A percentile compares a stretch with the other conserved stretches of the same genome.
Conservation (phyloP, 2,329 filamentous ascomycete species). For the Penicillium sclerotigenum region DNA sequence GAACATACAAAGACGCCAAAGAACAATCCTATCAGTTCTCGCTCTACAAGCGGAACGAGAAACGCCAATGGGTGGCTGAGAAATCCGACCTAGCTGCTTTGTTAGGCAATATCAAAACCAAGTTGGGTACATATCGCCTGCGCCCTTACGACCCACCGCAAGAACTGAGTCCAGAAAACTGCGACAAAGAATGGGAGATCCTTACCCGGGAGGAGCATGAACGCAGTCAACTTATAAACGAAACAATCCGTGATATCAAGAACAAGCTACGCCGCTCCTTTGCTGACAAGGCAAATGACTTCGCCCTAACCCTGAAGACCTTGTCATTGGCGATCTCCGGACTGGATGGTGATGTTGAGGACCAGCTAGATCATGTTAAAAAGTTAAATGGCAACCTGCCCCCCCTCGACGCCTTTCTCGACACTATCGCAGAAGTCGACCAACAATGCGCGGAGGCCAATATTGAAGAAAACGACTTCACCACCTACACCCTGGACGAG, state of each 20-base stretch:
- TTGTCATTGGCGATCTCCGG: slow-evolving; percentile 92
- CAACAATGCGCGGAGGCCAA: slow-evolving; percentile 92
- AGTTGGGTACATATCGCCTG: slow-evolving; percentile 89
- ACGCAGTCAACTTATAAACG: slow-evolving; percentile 91
- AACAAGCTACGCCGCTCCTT: slow-evolving; percentile 89
- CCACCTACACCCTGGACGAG: slow-evolving; percentile 98
- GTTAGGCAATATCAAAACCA: slow-evolving; percentile 97
- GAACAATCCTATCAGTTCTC: slow-evolving; percentile 77
- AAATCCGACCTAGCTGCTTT: slow-evolving; percentile 93
- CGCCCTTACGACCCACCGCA: slow-evolving; percentile 85
- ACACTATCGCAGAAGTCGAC: slow-evolving; percentile 81
- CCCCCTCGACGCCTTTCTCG: slow-evolving; percentile 86
- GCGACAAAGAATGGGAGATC: slow-evolving; percentile 77
- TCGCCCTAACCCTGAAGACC: slow-evolving; percentile 90
- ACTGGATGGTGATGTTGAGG: slow-evolving; percentile 94
- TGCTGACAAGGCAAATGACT: slow-evolving; percentile 97
- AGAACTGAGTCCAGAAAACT: slow-evolving; percentile 74
- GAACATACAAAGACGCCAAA: slow-evolving; percentile 90
- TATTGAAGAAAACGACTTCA: slow-evolving; percentile 99
- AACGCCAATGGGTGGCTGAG: slow-evolving; percentile 94
- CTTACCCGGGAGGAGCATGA: slow-evolving; percentile 81
- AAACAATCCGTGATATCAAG: slow-evolving; percentile 98
- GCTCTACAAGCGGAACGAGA: slow-evolving; percentile 84
- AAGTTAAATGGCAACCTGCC: slow-evolving; percentile 80
- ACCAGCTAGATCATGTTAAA: slow-evolving; percentile 84